Evolutionary conservation across 306 rosid genomes (phyloP).

Genomic region (Prunus fruticosa): DNA sequence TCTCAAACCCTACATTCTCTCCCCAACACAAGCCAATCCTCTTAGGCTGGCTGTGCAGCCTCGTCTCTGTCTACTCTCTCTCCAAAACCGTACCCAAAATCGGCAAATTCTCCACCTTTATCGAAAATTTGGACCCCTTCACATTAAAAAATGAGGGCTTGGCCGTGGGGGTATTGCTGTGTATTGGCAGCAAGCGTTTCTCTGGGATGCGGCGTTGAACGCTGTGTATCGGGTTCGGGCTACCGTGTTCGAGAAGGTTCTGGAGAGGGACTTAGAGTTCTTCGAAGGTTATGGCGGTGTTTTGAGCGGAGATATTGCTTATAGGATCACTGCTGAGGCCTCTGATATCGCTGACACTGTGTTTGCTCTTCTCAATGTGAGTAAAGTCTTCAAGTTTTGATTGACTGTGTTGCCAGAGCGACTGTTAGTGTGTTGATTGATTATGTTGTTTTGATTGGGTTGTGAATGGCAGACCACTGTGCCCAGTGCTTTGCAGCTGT

Average conservation of each 20-base stretch:
- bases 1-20: conserved; percentile 49
- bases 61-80: conserved; percentile 63
- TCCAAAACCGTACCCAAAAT: conserved; percentile 47
- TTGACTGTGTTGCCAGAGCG: too few species aligned
- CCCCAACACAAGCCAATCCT: conserved; percentile 48
- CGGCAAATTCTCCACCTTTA: conserved; percentile 35
- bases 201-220: conserved; percentile 81
- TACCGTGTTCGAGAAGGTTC: conserved; percentile 50
- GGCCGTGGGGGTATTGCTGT: conserved; percentile 41
- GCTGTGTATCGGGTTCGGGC: conserved; percentile 53
- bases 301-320: conserved; percentile 69
- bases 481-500: conserved; percentile 74
- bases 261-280: conserved; percentile 56
- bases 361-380: conserved; percentile 69
- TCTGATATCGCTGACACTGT: conserved; percentile 65
- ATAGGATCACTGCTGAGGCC: conserved; percentile 83
- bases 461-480: conserved; percentile 59
- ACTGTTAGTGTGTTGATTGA: background rate
- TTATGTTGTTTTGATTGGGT: background rate
- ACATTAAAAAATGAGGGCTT: conserved; percentile 31
- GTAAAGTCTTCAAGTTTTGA: conserved; percentile 25
- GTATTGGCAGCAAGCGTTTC: conserved; percentile 73
- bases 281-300: conserved; percentile 48
- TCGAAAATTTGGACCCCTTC: conserved; percentile 19
- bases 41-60: conserved; percentile 75